Percentiles rank a stretch among this genome's conserved stretches.
Evolutionary conservation across 192 early-diverging fungal species (phyloP).

Genomic region (Coemansia sp.): DNA sequence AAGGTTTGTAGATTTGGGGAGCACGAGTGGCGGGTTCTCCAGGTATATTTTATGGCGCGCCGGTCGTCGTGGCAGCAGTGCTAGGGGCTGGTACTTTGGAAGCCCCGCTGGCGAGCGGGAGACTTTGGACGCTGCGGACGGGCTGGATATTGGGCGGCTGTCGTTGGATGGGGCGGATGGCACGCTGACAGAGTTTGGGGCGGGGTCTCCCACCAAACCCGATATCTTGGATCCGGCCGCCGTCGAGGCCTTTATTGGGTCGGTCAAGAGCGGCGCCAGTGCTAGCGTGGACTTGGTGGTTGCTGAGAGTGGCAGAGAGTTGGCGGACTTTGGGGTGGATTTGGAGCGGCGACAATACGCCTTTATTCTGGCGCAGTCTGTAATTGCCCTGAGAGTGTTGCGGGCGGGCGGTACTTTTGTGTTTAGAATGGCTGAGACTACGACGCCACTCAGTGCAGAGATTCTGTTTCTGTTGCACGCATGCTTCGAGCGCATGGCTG

Average conservation of each 20-base stretch:
- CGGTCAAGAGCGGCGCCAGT: conserved; percentile 1
- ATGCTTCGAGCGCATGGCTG: conserved; percentile 36
- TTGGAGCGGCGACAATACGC: conserved; percentile 28
- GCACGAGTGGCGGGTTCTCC: conserved; percentile 14
- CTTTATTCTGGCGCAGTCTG: conserved; percentile 26
- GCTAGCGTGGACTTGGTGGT: conserved; percentile 41
- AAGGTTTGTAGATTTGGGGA: conserved; percentile 37
- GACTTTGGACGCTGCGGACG: not conserved
- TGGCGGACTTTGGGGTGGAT: conserved; percentile 5
- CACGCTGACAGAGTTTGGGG: not conserved
- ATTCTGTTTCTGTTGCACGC: conserved; percentile 29
- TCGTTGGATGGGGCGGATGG: not conserved
- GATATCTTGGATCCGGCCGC: conserved; percentile 13
- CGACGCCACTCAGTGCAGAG: conserved; percentile 38
- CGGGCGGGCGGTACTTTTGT: conserved; percentile 36
- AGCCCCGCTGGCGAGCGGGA: not conserved
- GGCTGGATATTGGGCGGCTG: not conserved
- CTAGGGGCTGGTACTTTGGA: conserved; percentile 36
- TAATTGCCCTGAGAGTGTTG: conserved; percentile 23
- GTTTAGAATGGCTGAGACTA: conserved; percentile 26
- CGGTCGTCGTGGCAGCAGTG: not conserved
- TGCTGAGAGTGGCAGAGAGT: conserved; percentile 4
- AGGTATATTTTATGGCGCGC: conserved; percentile 37
- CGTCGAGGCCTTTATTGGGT: conserved; percentile 26
- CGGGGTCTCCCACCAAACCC: not conserved